Base-by-base conservation (phyloP, 2,329 filamentous ascomycete species). In the Massarina eburnea region DNA sequence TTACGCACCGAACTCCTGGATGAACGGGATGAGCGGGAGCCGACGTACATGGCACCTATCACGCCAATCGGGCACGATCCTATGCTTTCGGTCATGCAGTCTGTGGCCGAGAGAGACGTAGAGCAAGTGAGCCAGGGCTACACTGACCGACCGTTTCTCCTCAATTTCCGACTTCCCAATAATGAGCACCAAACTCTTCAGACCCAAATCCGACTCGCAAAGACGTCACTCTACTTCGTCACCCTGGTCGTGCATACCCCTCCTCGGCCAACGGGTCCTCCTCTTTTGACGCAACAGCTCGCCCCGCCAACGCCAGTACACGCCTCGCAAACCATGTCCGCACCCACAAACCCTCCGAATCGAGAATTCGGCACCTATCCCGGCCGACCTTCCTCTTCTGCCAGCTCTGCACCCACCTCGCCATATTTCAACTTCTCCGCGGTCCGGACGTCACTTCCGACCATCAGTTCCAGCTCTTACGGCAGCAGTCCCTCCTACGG, bases 31-130 rank as follows among this genome's bases (percentile, higher is more conserved):
- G 62, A 67, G 22, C 69, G 73, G 29, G 76, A 79, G 44, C 76
- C 77, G 12, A 61, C 75, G 21, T 78, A 76, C 51, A 72, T 79
- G 60, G 71, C 77, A 19, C 75, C 76, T 4, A 79, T 79, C 19
- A 71, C 70, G 14, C 66, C 67, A 9, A 58, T 72, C 4, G 67
- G 68, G 26, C 67, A 75, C 30, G 73, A 76, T 52, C 71, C 72
- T 9, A 59, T 77, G 37, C 66, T 67, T 17, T 45, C 57, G 4
- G 64, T 75, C 10, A 59, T 78, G 36, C 64, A 71, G 14, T 61
- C 63, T 19, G 60, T 76, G 8, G 54, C 58, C 3, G 72, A 76
- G 33, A 61, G 60, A 4, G 73, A 78, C 42, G 65, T 75, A 12
- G 74, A 76, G 17, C 64, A 66, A 32, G 66, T 74, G 34, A 75